These are phyloP conservation scores for Tetracentron sinense DNA, from an alignment of 164 flowering plant species.

Conservation along the genomic window DNA sequence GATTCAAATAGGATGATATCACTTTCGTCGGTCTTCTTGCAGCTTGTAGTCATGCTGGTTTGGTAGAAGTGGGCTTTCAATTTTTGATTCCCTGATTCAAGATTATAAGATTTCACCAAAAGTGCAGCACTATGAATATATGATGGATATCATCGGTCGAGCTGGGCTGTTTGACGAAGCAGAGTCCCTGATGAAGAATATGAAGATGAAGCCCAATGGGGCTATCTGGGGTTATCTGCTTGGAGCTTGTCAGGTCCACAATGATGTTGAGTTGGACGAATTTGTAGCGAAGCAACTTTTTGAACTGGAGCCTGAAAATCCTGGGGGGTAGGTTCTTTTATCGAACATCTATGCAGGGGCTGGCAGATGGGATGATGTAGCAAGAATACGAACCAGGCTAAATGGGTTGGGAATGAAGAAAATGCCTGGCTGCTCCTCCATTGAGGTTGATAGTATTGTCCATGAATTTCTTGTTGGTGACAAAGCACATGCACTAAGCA, in stretches of 20 bases:
- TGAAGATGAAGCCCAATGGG: conserved; percentile 56
- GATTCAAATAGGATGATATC: conserved; percentile 53
- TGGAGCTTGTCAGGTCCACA: conserved; percentile 50
- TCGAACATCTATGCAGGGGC: conserved; percentile 60
- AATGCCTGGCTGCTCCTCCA: conserved; percentile 59
- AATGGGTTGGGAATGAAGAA: conserved; percentile 54
- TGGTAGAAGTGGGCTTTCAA: conserved; percentile 43
- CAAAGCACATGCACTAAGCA: conserved; percentile 44
- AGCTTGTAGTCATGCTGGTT: conserved; percentile 64
- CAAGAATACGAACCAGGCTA: conserved; percentile 41
- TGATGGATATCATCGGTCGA: conserved; percentile 58
- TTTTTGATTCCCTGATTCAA: conserved; percentile 41
- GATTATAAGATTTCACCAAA: conserved; percentile 45
- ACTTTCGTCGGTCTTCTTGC: conserved; percentile 61
- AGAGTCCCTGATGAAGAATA: conserved; percentile 31
- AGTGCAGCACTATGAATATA: conserved; percentile 58
- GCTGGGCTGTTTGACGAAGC: conserved; percentile 65
- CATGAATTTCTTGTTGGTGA: conserved; percentile 68
- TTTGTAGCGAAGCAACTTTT: conserved; percentile 37
- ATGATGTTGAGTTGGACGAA: conserved; percentile 44
- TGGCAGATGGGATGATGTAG: conserved; percentile 65
- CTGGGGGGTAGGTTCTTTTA: conserved; percentile 48
- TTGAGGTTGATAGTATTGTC: conserved; percentile 56
- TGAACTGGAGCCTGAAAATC: conserved; percentile 52
- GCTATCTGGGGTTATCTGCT: conserved; percentile 70